A percentile compares a stretch with the other conserved stretches of the same genome.
Conservation (phyloP, 768 basidiomycete species). For the Xerocomellus dryophilus region DNA sequence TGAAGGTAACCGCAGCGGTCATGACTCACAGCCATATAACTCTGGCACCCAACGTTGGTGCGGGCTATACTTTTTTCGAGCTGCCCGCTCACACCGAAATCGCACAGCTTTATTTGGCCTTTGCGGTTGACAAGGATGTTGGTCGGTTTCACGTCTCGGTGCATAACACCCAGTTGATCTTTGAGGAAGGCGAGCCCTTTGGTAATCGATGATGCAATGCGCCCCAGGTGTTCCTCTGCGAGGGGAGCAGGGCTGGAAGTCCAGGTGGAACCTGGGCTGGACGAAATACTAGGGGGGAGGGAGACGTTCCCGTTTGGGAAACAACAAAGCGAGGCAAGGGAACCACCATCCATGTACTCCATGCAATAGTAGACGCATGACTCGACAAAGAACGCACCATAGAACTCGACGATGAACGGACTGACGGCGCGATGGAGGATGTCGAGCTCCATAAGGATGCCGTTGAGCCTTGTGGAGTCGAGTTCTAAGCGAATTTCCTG, state of each 20-base stretch:
- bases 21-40: constrained; percentile 89
- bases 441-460: constrained; percentile 98
- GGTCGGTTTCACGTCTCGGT: constrained; percentile 87
- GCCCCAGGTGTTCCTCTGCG: constrained; percentile 75
- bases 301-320: constrained; percentile 42
- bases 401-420: constrained; percentile 95
- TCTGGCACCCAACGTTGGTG: constrained; percentile 98
- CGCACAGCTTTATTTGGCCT: constrained; percentile 91
- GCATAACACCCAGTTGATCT: constrained; percentile 87
- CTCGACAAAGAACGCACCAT: constrained; percentile 98
- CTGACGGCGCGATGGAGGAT: constrained; percentile 91
- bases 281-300: constrained; percentile 32
- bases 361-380: constrained; percentile 99
- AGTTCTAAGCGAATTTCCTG: constrained; percentile 98
- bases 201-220: constrained; percentile 81
- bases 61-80: constrained; percentile 94
- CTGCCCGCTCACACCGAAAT: constrained; percentile 99
- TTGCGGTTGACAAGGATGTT: constrained; percentile 88
- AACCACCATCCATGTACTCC: constrained; percentile 99
- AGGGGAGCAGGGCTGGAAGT: constrained; percentile 40
- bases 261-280: constrained; percentile 34
- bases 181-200: constrained; percentile 92
- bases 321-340: constrained; percentile 70
- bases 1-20: background rate
- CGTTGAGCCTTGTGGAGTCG: constrained; percentile 88